Evolutionary conservation across 768 basidiomycete species (phyloP).

Genomic region (Boletales sp.): DNA sequence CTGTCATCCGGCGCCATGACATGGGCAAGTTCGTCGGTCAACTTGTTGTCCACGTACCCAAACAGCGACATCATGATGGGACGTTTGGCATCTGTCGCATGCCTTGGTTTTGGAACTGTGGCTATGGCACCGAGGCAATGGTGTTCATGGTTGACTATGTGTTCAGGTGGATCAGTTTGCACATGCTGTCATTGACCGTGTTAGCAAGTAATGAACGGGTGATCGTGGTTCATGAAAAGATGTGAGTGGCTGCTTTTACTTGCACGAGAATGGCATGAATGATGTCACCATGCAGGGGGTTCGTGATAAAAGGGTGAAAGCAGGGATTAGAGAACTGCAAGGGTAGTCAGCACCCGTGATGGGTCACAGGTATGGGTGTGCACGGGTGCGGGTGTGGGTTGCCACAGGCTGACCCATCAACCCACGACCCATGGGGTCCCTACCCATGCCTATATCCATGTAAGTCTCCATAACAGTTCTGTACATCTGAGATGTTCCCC

Average conservation of each 20-base stretch:
- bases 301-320: conserved; percentile 37
- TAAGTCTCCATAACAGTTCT: no score
- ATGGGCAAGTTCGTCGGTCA: conserved; percentile 33
- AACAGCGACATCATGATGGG: conserved; percentile 30
- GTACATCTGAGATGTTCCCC: no score
- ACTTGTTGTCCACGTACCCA: conserved; percentile 22
- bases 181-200: conserved; percentile 40
- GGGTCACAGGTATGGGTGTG: no score
- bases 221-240: conserved; percentile 37
- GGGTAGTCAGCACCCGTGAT: no score
- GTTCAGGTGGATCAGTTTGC: conserved; percentile 38
- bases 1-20: conserved; percentile 26
- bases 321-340: no score
- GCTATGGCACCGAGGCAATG: conserved; percentile 41
- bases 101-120: conserved; percentile 35
- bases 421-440: no score
- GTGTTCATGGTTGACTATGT: conserved; percentile 39
- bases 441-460: no score
- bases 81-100: conserved; percentile 30
- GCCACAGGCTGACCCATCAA: no score
- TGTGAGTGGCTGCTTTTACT: conserved; percentile 31
- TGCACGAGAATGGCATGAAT: background rate
- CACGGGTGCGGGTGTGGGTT: no score
- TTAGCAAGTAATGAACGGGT: conserved; percentile 38
- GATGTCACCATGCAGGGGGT: conserved; percentile 29